Conservation (phyloP, 2,329 filamentous ascomycete genomes). For the Kalaharituber pfeilii region DNA sequence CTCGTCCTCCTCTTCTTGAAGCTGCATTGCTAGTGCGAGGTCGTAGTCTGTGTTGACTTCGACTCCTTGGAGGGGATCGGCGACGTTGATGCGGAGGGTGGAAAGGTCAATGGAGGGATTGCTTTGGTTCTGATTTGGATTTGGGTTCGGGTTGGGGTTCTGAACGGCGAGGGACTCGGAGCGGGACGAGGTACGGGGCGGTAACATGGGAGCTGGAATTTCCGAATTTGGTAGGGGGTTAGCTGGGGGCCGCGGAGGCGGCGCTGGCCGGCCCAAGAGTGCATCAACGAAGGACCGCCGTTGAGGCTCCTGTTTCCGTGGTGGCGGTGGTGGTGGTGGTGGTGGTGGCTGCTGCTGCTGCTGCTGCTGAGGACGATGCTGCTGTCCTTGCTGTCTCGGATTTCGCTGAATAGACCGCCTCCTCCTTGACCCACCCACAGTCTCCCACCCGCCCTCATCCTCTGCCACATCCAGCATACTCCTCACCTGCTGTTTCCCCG, state of each 20-base stretch:
- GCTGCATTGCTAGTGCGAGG: conserved; percentile 70
- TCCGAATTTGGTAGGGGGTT: background rate
- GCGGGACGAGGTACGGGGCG: conserved; percentile 77
- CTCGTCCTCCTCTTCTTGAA: conserved; percentile 88
- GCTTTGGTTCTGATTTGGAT: no score
- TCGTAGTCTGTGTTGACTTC: conserved; percentile 62
- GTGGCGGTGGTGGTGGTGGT: background rate
- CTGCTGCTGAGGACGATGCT: background rate
- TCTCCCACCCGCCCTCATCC: background rate
- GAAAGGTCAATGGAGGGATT: background rate
- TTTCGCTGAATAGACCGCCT: background rate
- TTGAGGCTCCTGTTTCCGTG: background rate
- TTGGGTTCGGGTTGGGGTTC: conserved; percentile 3
- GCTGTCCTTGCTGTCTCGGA: background rate
- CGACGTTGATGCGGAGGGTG: conserved; percentile 14
- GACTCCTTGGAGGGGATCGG: background rate
- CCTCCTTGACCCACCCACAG: background rate
- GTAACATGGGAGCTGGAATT: conserved; percentile 21
- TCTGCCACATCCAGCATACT: background rate
- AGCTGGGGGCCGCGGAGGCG: background rate
- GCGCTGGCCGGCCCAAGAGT: background rate
- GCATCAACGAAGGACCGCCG: background rate
- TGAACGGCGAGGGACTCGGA: conserved; percentile 52
- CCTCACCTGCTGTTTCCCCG: background rate
- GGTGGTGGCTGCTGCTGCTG: background rate